These are phyloP conservation scores for Quercus bicolor DNA, from an alignment of 306 rosid species.

Conservation along the genomic window DNA sequence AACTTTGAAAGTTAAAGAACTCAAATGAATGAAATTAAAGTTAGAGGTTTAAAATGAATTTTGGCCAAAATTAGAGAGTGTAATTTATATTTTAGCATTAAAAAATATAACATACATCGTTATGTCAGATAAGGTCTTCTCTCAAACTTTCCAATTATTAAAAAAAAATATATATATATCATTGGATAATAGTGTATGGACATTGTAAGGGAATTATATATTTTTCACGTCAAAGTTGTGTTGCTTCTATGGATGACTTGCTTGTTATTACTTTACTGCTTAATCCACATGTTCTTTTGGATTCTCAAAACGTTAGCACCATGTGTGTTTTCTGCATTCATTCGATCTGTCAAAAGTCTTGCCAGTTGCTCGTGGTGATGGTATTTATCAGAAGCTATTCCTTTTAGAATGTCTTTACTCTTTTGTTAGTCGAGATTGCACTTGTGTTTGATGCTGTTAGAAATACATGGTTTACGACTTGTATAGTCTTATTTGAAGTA, in stretches of 20 bases:
- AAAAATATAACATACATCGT: too few species aligned
- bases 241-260: conserved; percentile 89
- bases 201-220: background rate
- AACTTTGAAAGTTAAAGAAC: too few species aligned
- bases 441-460: background rate
- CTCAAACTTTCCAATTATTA: too few species aligned
- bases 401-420: background rate
- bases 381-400: conserved; percentile 80
- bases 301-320: conserved; percentile 81
- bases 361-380: conserved; percentile 91
- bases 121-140: too few species aligned
- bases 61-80: too few species aligned
- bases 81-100: too few species aligned
- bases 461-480: background rate
- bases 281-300: conserved; percentile 69
- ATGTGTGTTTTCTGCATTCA: conserved; percentile 80
- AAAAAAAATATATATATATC: too few species aligned
- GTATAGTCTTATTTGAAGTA: background rate
- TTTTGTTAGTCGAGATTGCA: background rate
- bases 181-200: background rate
- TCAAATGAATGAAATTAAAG: too few species aligned
- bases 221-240: conserved; percentile 84
- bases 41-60: too few species aligned
- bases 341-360: conserved; percentile 70
- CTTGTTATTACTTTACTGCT: conserved; percentile 74